Conservation (phyloP, 306 rosid species). For the Vigna mungo region DNA sequence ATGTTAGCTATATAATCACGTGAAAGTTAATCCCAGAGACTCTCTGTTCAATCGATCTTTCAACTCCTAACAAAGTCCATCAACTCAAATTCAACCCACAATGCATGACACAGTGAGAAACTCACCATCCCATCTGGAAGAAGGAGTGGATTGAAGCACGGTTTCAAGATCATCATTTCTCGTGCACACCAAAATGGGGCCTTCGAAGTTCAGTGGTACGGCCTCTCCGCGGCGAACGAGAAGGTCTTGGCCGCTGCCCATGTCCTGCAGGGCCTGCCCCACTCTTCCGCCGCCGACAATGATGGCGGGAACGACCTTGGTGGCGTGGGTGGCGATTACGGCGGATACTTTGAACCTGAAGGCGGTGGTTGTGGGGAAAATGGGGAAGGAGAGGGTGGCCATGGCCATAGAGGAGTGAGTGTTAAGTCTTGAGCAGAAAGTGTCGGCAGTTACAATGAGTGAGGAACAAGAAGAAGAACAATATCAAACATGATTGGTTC, state of each 20-base stretch:
- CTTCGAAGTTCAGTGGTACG: constrained; percentile 70
- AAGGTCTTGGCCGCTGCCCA: constrained; percentile 76
- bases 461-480: neutral
- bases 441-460: neutral
- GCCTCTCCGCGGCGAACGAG: constrained; percentile 75
- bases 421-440: no score
- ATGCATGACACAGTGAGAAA: neutral
- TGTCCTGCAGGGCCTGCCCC: constrained; percentile 73
- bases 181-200: constrained; percentile 90
- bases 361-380: constrained; percentile 41
- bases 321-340: constrained; percentile 65
- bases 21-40: no score
- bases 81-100: neutral
- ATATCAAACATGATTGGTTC: no score
- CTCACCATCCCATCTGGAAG: constrained; percentile 86
- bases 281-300: constrained; percentile 93
- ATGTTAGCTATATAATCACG: no score
- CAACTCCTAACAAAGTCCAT: no score
- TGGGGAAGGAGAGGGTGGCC: constrained; percentile 53
- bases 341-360: constrained; percentile 40
- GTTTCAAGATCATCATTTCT: constrained; percentile 95
- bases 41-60: no score
- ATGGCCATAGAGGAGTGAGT: neutral
- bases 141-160: constrained; percentile 80
- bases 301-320: neutral